Evolutionary conservation across 2,329 filamentous ascomycete genomes (phyloP), one percentile per base, ranked within the genome.

Genomic region (Nannizzia gypsea): DNA sequence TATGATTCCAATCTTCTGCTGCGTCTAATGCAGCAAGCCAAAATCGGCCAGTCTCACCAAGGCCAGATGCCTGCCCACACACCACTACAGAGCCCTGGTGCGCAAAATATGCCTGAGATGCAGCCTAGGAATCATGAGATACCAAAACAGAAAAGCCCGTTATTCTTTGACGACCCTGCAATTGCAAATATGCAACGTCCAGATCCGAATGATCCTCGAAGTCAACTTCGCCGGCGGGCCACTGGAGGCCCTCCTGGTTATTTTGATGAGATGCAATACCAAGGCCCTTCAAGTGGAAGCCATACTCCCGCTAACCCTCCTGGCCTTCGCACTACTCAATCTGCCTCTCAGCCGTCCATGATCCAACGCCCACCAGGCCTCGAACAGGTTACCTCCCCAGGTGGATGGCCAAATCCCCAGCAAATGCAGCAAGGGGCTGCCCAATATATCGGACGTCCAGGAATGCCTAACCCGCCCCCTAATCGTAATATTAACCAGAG

Each of bases 1-100:
- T 83, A 79, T 66, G 88, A 92, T 66, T 83, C 87, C n/a, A 88
- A 95, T 64, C 91, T 93, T 70, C 76, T 96, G 56, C 88, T 95
- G 73, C 88, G 85, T 63, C 79, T 96, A 31, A 93, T 96, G 88
- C 83, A 86, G 65, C 79, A 81, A 67, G 76, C 78, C 15, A 71
- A 70, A 48, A 66, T 75, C 34, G 62, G 71, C 58, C 59, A 63
- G 62, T 54, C 60, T 26, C 64, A 65, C 26, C 61, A 64, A 60
- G 61, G 66, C 56, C 64, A 67, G 59, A 65, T 66, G 52, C 69
- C 62, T 61, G 69, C 68, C 46, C 70, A 71, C 8, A 66, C 65
- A 3, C 68, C 63, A 62, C 66, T 71, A 3, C 69, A 69, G 20
- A 66, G 64, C 38, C 71, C 69, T 63, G 72, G 69, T 54, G 68